Evolutionary conservation across 768 basidiomycete genomes (phyloP), one percentile per base, ranked within the genome.

Genomic region (Chalciporus piperatus): DNA sequence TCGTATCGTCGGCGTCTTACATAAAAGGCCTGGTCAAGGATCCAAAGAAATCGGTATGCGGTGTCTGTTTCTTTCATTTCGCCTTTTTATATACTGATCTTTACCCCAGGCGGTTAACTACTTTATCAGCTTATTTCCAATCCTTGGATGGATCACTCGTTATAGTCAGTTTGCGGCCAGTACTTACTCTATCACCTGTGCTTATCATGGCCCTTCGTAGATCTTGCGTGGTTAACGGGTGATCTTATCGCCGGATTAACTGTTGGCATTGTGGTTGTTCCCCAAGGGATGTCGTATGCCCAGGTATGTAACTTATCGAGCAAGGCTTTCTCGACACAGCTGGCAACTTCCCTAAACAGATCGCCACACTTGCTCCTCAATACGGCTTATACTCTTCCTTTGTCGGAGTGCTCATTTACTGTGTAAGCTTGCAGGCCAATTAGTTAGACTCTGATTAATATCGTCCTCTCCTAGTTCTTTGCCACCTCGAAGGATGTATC

Each of bases 401-500:
- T 64, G 82, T 97, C 59, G 94, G 92, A 9, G 85, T 89, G 22
- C 70, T 91, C 52, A 73, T 85, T 52, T 97, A 95, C 71, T 92
- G 87, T 52, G 89, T 89, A 72, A 41, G 84, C 69, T 43, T 35
- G 46, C 35, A 13, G 33, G 40, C n/a, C 23, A 4, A 27, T 25
- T 6, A 1, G n/a, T 5, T 12, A 6, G 20, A 9, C 17, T 2
- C 16, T 0, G 2, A 5, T 17, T 43, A 12, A 58, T 16, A 5
- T n/a, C 13, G 8, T 27, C 30, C 28, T 33, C 39, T 40, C 33
- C 37, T 57, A 92, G 87, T 81, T 97, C 72, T 98, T 98, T 64
- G 96, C 94, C 20, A 98, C 97, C 0, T 92, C 92, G 25, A 98
- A 98, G 70, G 97, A 99, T 75, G 91, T 99, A 38, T 95, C 93